These are phyloP conservation scores for Corymbia calophylla DNA, from an alignment of 441 rosid genomes.

Conservation along the genomic window DNA sequence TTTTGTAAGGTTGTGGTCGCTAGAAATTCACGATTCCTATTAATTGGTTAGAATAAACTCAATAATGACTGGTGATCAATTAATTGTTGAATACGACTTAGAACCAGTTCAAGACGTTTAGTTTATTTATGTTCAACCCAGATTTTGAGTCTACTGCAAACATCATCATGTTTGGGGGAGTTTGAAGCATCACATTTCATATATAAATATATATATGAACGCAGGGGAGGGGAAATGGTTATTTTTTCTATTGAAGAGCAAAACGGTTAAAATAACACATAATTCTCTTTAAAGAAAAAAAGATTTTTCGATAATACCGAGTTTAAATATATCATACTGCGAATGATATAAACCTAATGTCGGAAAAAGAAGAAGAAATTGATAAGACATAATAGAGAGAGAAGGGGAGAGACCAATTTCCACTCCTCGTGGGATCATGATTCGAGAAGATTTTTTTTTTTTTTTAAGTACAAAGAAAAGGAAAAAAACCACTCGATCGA, in stretches of 20 bases:
- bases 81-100: neutral
- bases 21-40: neutral
- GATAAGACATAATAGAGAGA: neutral
- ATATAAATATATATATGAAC: neutral
- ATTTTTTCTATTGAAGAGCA: too few relatives aligned
- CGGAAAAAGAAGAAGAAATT: too few relatives aligned
- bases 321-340: neutral
- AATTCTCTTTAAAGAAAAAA: neutral
- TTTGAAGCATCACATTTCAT: neutral
- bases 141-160: neutral
- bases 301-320: accelerated
- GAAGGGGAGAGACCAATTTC: neutral
- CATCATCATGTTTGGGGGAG: neutral
- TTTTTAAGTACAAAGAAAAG: neutral
- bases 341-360: neutral
- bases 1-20: neutral
- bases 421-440: neutral
- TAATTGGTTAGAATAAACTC: neutral
- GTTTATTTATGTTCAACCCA: neutral
- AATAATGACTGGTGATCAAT: neutral
- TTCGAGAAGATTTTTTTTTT: neutral
- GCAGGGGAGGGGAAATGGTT: too few relatives aligned
- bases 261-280: accelerated
- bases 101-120: neutral
- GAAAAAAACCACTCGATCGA: neutral